Percentiles rank a stretch among this genome's conserved stretches.
These are phyloP conservation scores for Desmodesmus armatus DNA, from an alignment of 139 green algal species.

Conservation along the genomic window DNA sequence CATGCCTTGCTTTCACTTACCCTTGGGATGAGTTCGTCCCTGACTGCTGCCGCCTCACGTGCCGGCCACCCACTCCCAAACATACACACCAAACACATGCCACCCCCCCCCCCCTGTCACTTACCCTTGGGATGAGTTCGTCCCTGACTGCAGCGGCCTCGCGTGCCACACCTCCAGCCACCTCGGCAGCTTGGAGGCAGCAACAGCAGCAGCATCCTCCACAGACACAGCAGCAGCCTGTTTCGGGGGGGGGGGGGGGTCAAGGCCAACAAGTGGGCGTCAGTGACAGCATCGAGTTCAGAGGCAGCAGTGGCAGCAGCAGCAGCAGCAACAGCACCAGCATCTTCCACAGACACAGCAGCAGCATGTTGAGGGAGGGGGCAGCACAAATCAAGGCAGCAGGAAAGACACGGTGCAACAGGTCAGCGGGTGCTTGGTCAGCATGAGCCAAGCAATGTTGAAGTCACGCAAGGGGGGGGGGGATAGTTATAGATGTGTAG, in stretches of 20 bases:
- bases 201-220: background rate
- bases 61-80: background rate
- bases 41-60: background rate
- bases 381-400: background rate
- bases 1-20: background rate
- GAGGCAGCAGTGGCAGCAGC: background rate
- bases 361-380: background rate
- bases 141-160: background rate
- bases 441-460: background rate
- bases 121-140: background rate
- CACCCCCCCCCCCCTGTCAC: background rate
- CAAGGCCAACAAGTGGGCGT: too few relatives aligned
- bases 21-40: background rate
- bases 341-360: background rate
- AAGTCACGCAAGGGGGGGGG: background rate
- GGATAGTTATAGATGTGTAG: background rate
- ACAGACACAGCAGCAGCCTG: background rate
- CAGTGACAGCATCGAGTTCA: too few relatives aligned
- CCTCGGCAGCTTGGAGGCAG: background rate
- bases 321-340: conserved; percentile 10
- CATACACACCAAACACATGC: too few relatives aligned
- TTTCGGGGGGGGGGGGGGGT: too few relatives aligned
- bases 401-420: background rate
- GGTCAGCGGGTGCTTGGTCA: too few relatives aligned
- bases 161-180: background rate